Evolutionary conservation across 306 rosid genomes (phyloP), one percentile per base, ranked within the genome.

Genomic region (Glycine tomentella): DNA sequence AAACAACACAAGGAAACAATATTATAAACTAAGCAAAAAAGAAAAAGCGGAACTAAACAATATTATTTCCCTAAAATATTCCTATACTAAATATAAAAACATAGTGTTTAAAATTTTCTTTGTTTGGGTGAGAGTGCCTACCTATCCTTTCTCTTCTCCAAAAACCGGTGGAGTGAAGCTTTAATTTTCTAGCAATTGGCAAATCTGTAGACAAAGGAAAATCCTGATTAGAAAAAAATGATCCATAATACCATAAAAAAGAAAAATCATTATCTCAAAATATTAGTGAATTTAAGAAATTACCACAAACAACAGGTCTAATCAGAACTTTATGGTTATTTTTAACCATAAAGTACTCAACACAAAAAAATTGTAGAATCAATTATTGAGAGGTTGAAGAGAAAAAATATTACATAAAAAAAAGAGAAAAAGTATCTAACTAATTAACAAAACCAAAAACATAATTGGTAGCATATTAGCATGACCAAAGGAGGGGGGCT

Each of bases 71-170:
- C 70, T 36, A 14, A 64, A 64, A 38, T 64, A 38, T 13, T 64
- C 11, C 25, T 64, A 34, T 6, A 44, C 53, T n/a, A 44, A 5
- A 17, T 16, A 44, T 68, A 36, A 36, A 33, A n/a, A 68, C 15
- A 3, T 1, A 4, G 16, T 68, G 7, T 36, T 25, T 4, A 55
- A 33, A 48, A 4, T 0, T 42, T 40, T 8, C 8, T 33, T 67
- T 8, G 12, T 76, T 73, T 69, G 46, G 80, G 64, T 49, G 10
- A 51, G 76, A 80, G 74, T 70, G 75, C 84, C 33, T 88, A 92
- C 97, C 97, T 91, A 82, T 91, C 95, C 89, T 93, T 93, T 61
- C 95, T 86, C 86, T 91, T 93, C 85, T 85, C 95, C 52, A 93
- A 68, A 91, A 93, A 93, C 76, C 95, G 93, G 66, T 93, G 97